Conservation (phyloP, 495 filamentous ascomycete species). For the Lasiosphaeria miniovina region DNA sequence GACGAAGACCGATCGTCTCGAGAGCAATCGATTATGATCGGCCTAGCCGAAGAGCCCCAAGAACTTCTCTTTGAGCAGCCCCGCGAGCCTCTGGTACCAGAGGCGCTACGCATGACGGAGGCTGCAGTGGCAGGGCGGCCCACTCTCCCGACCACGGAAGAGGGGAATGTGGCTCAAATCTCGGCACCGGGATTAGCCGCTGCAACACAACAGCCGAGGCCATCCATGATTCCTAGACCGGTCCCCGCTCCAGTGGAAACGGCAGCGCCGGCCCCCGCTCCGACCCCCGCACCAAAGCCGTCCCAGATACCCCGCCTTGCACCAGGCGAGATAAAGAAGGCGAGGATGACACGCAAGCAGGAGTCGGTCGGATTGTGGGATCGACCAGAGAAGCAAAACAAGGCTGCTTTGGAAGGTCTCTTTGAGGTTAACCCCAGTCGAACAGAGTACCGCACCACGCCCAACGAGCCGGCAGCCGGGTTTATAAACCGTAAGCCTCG, state of each 20-base stretch:
- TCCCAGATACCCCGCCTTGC: slow-evolving; percentile 17
- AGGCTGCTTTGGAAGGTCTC: slow-evolving; percentile 10
- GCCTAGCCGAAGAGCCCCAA: slow-evolving; percentile 24
- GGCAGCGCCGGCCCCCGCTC: neutral
- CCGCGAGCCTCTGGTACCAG: slow-evolving; percentile 11
- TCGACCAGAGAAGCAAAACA: slow-evolving; percentile 1
- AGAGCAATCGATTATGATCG: slow-evolving; percentile 32
- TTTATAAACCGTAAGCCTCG: slow-evolving; percentile 27
- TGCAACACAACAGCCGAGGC: slow-evolving; percentile 18
- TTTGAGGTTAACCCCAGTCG: slow-evolving; percentile 24
- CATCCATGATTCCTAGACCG: slow-evolving; percentile 15
- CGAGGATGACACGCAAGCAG: slow-evolving; percentile 14
- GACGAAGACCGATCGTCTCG: slow-evolving; percentile 28
- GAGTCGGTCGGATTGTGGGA: slow-evolving; percentile 25
- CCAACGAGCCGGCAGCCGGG: slow-evolving; percentile 35
- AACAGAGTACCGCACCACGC: slow-evolving; percentile 31
- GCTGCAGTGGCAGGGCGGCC: slow-evolving; percentile 25
- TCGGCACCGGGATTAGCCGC: neutral
- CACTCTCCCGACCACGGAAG: slow-evolving; percentile 26
- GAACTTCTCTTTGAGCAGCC: slow-evolving; percentile 24
- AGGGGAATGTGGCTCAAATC: neutral
- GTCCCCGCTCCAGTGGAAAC: slow-evolving; percentile 4
- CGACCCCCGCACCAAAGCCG: neutral
- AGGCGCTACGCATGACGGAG: slow-evolving; percentile 5
- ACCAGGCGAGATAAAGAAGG: slow-evolving; percentile 17